Conservation (phyloP, 768 basidiomycete species). For the Macrolepiota fuliginosa region DNA sequence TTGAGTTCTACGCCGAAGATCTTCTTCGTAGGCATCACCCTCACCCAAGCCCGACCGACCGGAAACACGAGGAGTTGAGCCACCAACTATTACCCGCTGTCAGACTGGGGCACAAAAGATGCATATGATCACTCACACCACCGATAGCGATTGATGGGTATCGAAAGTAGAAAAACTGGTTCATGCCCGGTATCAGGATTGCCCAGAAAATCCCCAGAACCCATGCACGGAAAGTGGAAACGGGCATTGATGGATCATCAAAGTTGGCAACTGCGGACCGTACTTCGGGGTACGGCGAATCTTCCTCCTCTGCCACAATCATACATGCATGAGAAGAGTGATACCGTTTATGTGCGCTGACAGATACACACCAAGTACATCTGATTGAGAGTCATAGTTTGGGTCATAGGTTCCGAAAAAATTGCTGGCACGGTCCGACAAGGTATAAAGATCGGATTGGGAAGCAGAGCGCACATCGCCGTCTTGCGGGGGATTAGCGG, state of each 20-base stretch:
- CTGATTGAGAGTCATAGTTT: constrained; percentile 16
- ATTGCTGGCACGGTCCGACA: constrained; percentile 15
- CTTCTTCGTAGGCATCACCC: constrained; percentile 47
- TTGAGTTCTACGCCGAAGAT: constrained; percentile 64
- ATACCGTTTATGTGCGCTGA: not conserved
- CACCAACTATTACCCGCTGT: constrained; percentile 43
- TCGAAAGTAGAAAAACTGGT: constrained; percentile 77
- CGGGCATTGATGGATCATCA: constrained; percentile 66
- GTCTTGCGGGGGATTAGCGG: not conserved
- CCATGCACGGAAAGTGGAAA: constrained; percentile 58
- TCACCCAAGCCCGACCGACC: constrained; percentile 64
- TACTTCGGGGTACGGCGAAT: constrained; percentile 85
- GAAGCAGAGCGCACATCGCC: constrained; percentile 3
- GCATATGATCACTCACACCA: constrained; percentile 30
- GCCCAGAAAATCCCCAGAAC: constrained; percentile 54
- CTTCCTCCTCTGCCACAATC: constrained; percentile 41
- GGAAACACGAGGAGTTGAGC: constrained; percentile 72
- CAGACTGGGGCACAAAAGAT: constrained; percentile 16
- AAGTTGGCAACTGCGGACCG: constrained; percentile 73
- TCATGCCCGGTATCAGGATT: constrained; percentile 65
- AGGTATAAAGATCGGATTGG: constrained; percentile 9
- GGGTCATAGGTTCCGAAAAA: constrained; percentile 15
- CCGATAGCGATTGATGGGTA: constrained; percentile 64
- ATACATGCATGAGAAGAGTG: constrained; percentile 3
- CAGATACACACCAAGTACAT: constrained; percentile 9